phyloP scores from a whole-genome alignment of 129 eudicot species.

The Calendula officinalis region DNA sequence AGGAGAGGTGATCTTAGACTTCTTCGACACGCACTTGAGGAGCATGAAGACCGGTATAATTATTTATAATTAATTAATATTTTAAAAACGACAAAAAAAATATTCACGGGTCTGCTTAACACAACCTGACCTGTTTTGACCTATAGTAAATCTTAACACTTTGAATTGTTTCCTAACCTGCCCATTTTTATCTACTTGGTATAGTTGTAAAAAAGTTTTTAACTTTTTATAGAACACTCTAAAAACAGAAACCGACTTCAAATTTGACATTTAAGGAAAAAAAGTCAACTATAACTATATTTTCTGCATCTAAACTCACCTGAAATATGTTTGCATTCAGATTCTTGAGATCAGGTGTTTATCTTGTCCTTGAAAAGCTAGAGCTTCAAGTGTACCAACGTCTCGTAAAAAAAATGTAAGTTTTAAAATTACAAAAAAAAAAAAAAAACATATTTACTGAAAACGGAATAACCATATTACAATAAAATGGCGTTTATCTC shows the following conservation, averaged over 20 bases:
- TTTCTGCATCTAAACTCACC: too few relatives aligned
- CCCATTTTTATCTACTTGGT: neutral
- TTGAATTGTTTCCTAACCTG: too few relatives aligned
- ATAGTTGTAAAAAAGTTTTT: neutral
- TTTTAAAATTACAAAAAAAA: neutral
- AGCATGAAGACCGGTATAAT: slow-evolving; percentile 93
- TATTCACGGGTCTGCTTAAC: neutral
- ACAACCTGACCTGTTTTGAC: neutral
- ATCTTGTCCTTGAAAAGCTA: slow-evolving; percentile 93
- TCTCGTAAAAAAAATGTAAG: slow-evolving; percentile 84
- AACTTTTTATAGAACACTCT: neutral
- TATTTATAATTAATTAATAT: too few relatives aligned
- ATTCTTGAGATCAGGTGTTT: slow-evolving; percentile 93
- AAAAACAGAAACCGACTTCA: too few relatives aligned
- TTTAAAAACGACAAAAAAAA: too few relatives aligned
- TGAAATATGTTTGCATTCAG: slow-evolving; percentile 32
- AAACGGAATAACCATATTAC: neutral
- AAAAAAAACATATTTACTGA: neutral
- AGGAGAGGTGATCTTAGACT: slow-evolving; percentile 94
- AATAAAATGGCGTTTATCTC: neutral
- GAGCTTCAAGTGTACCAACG: slow-evolving; percentile 96
- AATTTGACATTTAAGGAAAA: too few relatives aligned
- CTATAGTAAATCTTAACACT: neutral
- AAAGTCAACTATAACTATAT: too few relatives aligned
- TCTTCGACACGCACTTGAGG: slow-evolving; percentile 76